Evolutionary conservation across 169 alveolate species (phyloP), one percentile per base, ranked within the genome.

Genomic region (Theileria orientalis): DNA sequence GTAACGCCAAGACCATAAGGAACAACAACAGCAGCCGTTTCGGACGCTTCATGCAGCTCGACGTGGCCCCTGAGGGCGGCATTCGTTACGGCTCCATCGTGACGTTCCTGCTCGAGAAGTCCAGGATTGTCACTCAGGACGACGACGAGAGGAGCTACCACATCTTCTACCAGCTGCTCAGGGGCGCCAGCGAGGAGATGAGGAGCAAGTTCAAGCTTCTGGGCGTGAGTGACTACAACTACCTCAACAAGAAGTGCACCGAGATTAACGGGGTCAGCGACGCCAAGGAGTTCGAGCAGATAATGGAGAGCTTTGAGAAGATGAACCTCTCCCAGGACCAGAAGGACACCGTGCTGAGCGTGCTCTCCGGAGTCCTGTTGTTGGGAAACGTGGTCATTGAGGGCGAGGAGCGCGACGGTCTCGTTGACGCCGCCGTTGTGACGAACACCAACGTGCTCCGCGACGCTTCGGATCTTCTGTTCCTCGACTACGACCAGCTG

Each of bases 1-100:
- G 99, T 37, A 97, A 98, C 90, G 99, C 99, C 3, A 97, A 97
- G 84, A 98, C 99, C 2, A 93, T 96, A 9, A 92, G 99, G 75
- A 98, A 98, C 91, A 96, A 97, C 90, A 98, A 98, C 76, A 92
- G 98, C 66, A 92, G 98, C 56, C 92, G 99, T 66, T 97, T 98
- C 89, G 99, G 99, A 27, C 96, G 98, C 74, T 97, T 96, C 91
- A 97, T 96, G 91, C 97, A 95, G 76, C 95, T 88, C 33, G 92
- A 90, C 46, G 91, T 91, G 41, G 93, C 94, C 23, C 85, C 82
- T 37, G 92, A 86, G 66, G 97, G 97, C 23, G 96, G 97, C 64
- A 94, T 94, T 33, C 91, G 90, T 25, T 79, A 90, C 75, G 97
- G 97, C 63, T 85, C 94, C 25, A 98, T 98, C 25, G 92, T 91